Evolutionary conservation across 805 yeast genomes (phyloP).

Genomic region (Yamadazyma tumulicola): DNA sequence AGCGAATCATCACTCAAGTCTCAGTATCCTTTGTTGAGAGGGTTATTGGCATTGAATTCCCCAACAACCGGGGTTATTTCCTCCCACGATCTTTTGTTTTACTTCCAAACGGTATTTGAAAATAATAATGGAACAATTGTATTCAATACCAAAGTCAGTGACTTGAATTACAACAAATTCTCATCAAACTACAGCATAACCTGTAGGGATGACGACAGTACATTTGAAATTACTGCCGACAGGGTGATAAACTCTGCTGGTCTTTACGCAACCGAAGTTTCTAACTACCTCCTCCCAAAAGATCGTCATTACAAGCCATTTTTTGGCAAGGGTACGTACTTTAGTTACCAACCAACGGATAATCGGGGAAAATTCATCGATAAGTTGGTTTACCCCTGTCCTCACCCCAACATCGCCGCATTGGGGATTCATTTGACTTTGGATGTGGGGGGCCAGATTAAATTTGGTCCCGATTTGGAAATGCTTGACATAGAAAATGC

Average conservation of each 20-base stretch:
- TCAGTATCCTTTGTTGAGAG: slow-evolving; percentile 66
- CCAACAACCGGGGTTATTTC: slow-evolving; percentile 84
- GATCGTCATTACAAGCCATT: slow-evolving; percentile 55
- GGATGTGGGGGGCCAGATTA: slow-evolving; percentile 73
- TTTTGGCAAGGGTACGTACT: slow-evolving; percentile 87
- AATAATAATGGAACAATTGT: slow-evolving; percentile 62
- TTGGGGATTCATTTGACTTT: slow-evolving; percentile 86
- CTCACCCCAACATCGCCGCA: slow-evolving; percentile 65
- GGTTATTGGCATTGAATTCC: slow-evolving; percentile 59
- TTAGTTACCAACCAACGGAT: slow-evolving; percentile 45
- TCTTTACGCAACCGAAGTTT: slow-evolving; percentile 63
- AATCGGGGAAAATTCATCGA: slow-evolving; percentile 38
- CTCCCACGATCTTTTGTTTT: slow-evolving; percentile 73
- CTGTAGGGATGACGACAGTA: slow-evolving; percentile 25
- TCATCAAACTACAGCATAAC: slow-evolving; percentile 20
- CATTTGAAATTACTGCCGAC: slow-evolving; percentile 46
- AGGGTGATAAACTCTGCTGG: slow-evolving; percentile 79
- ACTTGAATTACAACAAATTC: slow-evolving; percentile 23
- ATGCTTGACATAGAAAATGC: slow-evolving; percentile 53
- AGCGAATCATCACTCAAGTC: slow-evolving; percentile 40
- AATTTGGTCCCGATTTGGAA: slow-evolving; percentile 88
- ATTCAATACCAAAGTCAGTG: slow-evolving; percentile 54
- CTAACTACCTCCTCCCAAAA: slow-evolving; percentile 65
- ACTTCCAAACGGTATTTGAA: slow-evolving; percentile 52
- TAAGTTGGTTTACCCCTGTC: slow-evolving; percentile 65